Conservation (phyloP, 371 early-diverging fungal species). For the Syncephalastrum monosporum region DNA sequence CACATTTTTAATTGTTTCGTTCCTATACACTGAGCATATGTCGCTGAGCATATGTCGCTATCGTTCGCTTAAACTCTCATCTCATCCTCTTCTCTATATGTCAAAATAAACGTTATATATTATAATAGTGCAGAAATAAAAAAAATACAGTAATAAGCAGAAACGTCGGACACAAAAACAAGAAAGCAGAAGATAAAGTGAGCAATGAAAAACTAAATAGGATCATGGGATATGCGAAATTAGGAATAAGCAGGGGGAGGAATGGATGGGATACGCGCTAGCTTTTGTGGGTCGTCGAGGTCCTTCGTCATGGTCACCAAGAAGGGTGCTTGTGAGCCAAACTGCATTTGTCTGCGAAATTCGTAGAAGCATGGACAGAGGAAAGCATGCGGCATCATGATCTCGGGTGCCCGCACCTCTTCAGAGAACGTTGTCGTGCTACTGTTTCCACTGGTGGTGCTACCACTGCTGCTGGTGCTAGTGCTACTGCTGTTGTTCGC, state of each 20-base stretch:
- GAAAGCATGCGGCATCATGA: constrained; percentile 13
- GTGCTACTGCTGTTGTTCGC: background rate
- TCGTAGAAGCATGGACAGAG: constrained; percentile 42
- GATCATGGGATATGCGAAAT: constrained; percentile 16
- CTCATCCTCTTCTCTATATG: too few relatives aligned
- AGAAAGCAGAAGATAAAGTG: too few relatives aligned
- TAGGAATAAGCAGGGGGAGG: constrained; percentile 37
- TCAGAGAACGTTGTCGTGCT: background rate
- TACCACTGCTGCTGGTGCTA: background rate
- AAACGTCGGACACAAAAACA: too few relatives aligned
- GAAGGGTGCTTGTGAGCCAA: constrained; percentile 36
- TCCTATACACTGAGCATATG: too few relatives aligned
- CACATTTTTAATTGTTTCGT: too few relatives aligned
- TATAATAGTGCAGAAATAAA: too few relatives aligned
- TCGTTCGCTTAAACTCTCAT: too few relatives aligned
- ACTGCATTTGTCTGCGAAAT: constrained; percentile 39
- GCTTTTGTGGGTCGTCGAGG: constrained; percentile 9
- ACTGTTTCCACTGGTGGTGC: background rate
- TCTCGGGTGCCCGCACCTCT: constrained; percentile 1
- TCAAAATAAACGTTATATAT: too few relatives aligned
- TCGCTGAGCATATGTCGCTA: too few relatives aligned
- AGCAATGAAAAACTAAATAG: too few relatives aligned
- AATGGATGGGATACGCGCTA: constrained; percentile 39
- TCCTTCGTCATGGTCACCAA: constrained; percentile 7
- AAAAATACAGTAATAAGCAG: too few relatives aligned